phyloP scores from a whole-genome alignment of 257 asterid genomes.

The Ophiorrhiza pumila region DNA sequence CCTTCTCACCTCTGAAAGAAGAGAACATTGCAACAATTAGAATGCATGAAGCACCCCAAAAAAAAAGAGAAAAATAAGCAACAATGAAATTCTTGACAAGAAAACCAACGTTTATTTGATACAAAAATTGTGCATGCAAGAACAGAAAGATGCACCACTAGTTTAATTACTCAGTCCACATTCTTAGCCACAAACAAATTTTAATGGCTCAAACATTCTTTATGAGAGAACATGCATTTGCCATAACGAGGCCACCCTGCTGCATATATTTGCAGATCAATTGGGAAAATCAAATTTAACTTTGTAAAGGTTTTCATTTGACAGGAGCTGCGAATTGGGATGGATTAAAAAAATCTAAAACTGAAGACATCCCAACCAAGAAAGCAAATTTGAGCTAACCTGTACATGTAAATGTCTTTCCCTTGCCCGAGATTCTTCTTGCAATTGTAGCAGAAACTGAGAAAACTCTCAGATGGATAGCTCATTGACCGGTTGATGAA shows the following conservation, averaged over 20 bases:
- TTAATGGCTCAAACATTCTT: neutral
- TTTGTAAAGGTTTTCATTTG: neutral
- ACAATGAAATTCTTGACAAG: neutral
- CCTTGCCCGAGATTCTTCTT: slow-evolving; percentile 74
- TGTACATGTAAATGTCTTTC: slow-evolving; percentile 74
- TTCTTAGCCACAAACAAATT: neutral
- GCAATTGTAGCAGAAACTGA: slow-evolving; percentile 72
- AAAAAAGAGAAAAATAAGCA: too few relatives aligned
- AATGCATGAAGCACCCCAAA: neutral
- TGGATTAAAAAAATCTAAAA: neutral
- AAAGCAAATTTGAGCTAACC: slow-evolving; percentile 36
- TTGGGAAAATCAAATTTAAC: neutral
- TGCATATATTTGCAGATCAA: neutral
- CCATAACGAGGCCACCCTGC: neutral
- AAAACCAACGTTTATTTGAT: neutral
- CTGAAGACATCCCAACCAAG: neutral
- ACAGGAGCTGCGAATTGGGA: neutral
- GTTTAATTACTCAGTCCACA: neutral
- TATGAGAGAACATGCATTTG: neutral
- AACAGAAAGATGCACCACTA: neutral
- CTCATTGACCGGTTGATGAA: slow-evolving; percentile 32
- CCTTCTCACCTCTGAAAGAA: slow-evolving; percentile 65
- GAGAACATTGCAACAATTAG: neutral
- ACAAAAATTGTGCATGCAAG: neutral
- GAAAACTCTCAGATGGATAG: slow-evolving; percentile 63